Conservation (phyloP, 139 green algal genomes). For the Tetradesmus obliquus region DNA sequence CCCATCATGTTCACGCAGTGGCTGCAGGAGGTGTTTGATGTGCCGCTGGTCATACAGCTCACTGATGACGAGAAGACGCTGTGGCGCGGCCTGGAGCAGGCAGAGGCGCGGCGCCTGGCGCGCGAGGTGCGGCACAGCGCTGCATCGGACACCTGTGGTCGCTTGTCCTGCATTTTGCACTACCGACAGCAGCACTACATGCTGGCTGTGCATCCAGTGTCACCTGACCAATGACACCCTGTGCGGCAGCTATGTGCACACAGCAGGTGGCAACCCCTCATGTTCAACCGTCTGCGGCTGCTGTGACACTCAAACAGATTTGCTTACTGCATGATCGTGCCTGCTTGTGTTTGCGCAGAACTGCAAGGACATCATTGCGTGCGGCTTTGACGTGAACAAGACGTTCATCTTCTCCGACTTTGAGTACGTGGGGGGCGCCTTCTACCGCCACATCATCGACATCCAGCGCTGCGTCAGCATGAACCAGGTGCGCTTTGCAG, state of each 20-base stretch:
- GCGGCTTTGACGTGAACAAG: constrained; percentile 93
- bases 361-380: constrained; percentile 99
- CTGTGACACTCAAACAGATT: neutral
- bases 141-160: neutral
- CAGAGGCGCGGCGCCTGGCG: constrained; percentile 84
- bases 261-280: neutral
- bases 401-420: constrained; percentile 99
- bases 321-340: neutral
- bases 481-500: constrained; percentile 82
- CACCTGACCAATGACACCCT: neutral
- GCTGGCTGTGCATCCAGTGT: neutral
- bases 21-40: constrained; percentile 90
- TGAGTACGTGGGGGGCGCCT: constrained; percentile 93
- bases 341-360: constrained; percentile 74
- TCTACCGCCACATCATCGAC: constrained; percentile 94
- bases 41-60: constrained; percentile 98
- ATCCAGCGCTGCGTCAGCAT: constrained; percentile 93
- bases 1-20: constrained; percentile 98
- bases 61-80: constrained; percentile 98
- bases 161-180: neutral
- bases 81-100: constrained; percentile 85
- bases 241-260: neutral
- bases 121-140: constrained; percentile 60
- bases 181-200: neutral
- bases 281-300: neutral